Conservation (phyloP, 1,139 yeast species). For the Nakaseomyces nivariensis region DNA sequence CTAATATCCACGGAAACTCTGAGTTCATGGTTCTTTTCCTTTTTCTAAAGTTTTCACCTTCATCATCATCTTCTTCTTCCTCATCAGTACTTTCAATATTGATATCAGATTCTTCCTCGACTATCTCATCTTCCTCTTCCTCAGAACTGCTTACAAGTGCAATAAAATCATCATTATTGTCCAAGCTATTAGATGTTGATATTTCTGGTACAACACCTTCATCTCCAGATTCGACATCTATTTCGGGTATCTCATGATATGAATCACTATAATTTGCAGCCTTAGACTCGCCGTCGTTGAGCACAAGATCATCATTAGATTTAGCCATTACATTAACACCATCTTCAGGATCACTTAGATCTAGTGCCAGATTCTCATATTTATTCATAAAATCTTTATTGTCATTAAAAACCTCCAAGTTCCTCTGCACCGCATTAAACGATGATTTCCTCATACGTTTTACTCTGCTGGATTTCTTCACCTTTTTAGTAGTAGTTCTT, state of each 20-base stretch:
- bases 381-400: constrained; percentile 21
- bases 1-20: constrained; percentile 71
- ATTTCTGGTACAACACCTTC: constrained; percentile 2
- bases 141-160: constrained; percentile 29
- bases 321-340: constrained; percentile 7
- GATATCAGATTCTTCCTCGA: constrained; percentile 12
- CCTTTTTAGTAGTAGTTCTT: constrained; percentile 3
- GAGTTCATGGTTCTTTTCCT: constrained; percentile 24
- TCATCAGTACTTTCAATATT: constrained; percentile 26
- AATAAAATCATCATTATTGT: constrained; percentile 34
- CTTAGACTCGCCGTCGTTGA: constrained; percentile 8
- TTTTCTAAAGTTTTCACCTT: constrained; percentile 10
- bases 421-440: constrained; percentile 21
- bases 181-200: constrained; percentile 31
- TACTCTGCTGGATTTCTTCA: background rate
- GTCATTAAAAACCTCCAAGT: constrained; percentile 23
- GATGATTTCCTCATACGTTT: constrained; percentile 26
- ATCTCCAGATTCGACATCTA: constrained; percentile 5
- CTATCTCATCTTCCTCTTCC: constrained; percentile 16
- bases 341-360: constrained; percentile 11
- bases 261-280: constrained; percentile 7
- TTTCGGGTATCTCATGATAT: constrained; percentile 6
- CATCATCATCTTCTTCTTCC: constrained; percentile 9
- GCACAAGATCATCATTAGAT: background rate
- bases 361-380: constrained; percentile 19